These are phyloP conservation scores for Draba incana DNA, from an alignment of 345 rosid species.

Conservation along the genomic window DNA sequence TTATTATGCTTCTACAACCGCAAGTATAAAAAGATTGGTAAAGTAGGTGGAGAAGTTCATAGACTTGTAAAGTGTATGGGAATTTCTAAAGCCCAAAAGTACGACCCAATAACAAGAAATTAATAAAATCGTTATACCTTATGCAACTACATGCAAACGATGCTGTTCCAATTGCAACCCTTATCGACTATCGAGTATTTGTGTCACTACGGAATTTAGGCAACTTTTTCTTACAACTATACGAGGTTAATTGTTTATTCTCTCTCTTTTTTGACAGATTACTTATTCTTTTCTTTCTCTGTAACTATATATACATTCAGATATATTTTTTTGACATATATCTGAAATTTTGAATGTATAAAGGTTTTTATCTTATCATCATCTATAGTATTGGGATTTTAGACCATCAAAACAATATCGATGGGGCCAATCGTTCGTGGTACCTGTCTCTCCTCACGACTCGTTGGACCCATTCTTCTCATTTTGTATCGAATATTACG, in stretches of 20 bases:
- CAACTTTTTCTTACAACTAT: background rate
- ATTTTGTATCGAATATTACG: background rate
- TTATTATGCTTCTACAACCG: background rate
- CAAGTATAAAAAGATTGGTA: background rate
- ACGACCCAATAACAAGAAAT: constrained; percentile 10
- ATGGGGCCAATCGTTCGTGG: background rate
- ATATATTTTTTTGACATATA: too few species aligned
- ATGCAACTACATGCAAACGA: background rate
- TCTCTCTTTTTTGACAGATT: too few species aligned
- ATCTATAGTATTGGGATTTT: background rate
- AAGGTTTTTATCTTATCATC: background rate
- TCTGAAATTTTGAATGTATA: background rate
- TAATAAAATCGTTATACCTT: background rate
- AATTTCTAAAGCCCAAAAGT: background rate
- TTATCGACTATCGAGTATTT: background rate
- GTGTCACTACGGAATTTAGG: background rate
- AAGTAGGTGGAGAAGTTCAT: background rate
- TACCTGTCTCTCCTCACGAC: background rate
- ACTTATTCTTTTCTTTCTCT: background rate
- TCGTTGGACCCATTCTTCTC: constrained; percentile 20
- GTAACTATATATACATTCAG: background rate
- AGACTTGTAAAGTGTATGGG: background rate
- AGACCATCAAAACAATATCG: constrained; percentile 8
- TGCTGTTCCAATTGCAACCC: background rate
- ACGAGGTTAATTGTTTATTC: background rate